Conservation (phyloP, 2,329 filamentous ascomycete species). For the Microdochium trichocladiopsis region DNA sequence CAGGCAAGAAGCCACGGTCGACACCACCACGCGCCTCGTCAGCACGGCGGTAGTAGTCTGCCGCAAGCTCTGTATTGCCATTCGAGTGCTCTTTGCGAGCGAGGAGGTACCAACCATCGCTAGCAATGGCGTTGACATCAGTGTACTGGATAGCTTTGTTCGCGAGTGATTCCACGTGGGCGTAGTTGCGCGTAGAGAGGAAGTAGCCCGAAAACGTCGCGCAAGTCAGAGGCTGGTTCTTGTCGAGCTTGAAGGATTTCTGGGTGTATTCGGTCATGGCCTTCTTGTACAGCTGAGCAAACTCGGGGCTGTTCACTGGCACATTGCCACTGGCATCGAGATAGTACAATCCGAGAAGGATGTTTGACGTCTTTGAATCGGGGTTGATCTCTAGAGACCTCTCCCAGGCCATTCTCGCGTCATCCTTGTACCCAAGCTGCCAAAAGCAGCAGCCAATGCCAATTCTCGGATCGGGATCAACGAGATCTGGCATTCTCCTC, state of each 20-base stretch:
- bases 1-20: constrained; percentile 87
- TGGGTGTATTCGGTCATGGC: constrained; percentile 94
- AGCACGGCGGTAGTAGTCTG: constrained; percentile 81
- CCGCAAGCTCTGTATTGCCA: constrained; percentile 66
- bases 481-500: constrained; percentile 75
- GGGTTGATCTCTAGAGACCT: constrained; percentile 73
- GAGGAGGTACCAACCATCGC: constrained; percentile 94
- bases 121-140: constrained; percentile 92
- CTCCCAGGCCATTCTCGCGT: constrained; percentile 87
- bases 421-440: constrained; percentile 91
- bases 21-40: constrained; percentile 87
- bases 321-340: constrained; percentile 80
- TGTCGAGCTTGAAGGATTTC: constrained; percentile 88
- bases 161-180: constrained; percentile 78
- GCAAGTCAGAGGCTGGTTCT: constrained; percentile 82
- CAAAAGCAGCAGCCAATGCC: constrained; percentile 96
- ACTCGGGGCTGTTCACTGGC: constrained; percentile 76
- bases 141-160: constrained; percentile 93
- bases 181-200: constrained; percentile 70
- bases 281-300: constrained; percentile 79
- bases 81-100: constrained; percentile 86
- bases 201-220: constrained; percentile 89
- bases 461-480: constrained; percentile 90
- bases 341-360: constrained; percentile 84
- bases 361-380: constrained; percentile 82